Percentiles rank a stretch among this genome's conserved stretches.
Conservation (phyloP, 2,329 filamentous ascomycete species). For the Colletotrichum trifolii region DNA sequence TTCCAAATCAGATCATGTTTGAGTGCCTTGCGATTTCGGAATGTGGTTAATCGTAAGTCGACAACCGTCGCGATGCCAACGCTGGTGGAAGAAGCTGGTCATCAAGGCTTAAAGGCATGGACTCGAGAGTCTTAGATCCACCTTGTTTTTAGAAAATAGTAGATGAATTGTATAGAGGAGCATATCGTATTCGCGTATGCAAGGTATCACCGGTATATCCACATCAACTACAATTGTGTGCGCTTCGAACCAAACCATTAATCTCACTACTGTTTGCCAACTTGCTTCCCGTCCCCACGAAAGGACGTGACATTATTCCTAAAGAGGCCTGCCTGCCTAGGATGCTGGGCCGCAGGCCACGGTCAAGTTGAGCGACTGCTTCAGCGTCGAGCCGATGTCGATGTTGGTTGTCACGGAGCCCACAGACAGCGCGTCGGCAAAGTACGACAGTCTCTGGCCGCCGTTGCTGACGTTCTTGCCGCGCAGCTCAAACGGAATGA, state of each 20-base stretch:
- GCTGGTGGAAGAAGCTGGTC: neutral
- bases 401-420: conserved; percentile 64
- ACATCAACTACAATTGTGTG: too few relatives aligned
- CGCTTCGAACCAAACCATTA: neutral
- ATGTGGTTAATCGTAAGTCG: conserved; percentile 1
- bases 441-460: conserved; percentile 66
- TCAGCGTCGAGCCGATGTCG: conserved; percentile 53
- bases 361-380: conserved; percentile 41
- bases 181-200: too few relatives aligned
- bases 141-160: too few relatives aligned
- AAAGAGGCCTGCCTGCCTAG: neutral
- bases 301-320: neutral
- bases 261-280: neutral
- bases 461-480: conserved; percentile 63
- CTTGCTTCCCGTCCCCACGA: neutral
- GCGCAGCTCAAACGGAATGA: conserved; percentile 65
- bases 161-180: too few relatives aligned
- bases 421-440: conserved; percentile 62
- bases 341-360: conserved; percentile 8
- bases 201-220: too few relatives aligned
- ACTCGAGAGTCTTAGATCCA: neutral
- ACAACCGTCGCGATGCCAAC: neutral
- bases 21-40: neutral
- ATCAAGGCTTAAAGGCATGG: neutral
- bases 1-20: conserved; percentile 3